Conservation (phyloP, 2,329 filamentous ascomycete genomes). For the Hypoxylon sp. region DNA sequence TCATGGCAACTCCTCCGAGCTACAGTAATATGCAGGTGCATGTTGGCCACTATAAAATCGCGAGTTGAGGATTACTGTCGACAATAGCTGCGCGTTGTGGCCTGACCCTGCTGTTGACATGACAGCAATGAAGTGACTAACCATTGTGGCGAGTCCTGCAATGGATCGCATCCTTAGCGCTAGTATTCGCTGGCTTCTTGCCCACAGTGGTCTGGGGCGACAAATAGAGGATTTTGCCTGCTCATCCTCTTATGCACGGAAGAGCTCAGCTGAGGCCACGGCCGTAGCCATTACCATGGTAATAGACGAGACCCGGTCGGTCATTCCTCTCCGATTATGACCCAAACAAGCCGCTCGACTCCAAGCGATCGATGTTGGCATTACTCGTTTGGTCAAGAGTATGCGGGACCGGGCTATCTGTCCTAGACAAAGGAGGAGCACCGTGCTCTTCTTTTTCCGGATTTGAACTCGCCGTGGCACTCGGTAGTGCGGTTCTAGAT, state of each 20-base stretch:
- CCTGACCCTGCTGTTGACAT: constrained; percentile 16
- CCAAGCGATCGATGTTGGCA: constrained; percentile 45
- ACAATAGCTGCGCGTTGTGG: constrained; percentile 23
- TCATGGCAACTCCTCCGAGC: constrained; percentile 28
- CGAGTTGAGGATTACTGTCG: constrained; percentile 10
- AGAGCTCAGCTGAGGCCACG: constrained; percentile 39
- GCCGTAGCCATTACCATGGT: constrained; percentile 34
- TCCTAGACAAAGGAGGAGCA: constrained; percentile 34
- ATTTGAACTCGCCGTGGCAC: constrained; percentile 33
- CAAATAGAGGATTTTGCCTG: constrained; percentile 31
- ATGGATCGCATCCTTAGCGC: constrained; percentile 36
- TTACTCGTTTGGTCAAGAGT: constrained; percentile 41
- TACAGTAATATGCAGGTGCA: constrained; percentile 39
- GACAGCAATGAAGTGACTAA: constrained; percentile 35
- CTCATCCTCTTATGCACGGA: constrained; percentile 29
- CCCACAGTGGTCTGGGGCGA: constrained; percentile 31
- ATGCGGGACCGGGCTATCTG: constrained; percentile 40
- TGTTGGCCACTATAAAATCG: constrained; percentile 30
- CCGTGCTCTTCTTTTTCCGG: constrained; percentile 39
- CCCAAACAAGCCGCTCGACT: constrained; percentile 30
- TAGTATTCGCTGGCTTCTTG: constrained; percentile 33
- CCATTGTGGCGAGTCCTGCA: constrained; percentile 42
- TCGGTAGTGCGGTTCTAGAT: constrained; percentile 44
- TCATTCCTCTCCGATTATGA: constrained; percentile 29
- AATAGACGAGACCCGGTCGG: constrained; percentile 31